These are phyloP conservation scores for Venturia nashicola DNA, from an alignment of 2,329 filamentous ascomycete species.

Conservation along the genomic window DNA sequence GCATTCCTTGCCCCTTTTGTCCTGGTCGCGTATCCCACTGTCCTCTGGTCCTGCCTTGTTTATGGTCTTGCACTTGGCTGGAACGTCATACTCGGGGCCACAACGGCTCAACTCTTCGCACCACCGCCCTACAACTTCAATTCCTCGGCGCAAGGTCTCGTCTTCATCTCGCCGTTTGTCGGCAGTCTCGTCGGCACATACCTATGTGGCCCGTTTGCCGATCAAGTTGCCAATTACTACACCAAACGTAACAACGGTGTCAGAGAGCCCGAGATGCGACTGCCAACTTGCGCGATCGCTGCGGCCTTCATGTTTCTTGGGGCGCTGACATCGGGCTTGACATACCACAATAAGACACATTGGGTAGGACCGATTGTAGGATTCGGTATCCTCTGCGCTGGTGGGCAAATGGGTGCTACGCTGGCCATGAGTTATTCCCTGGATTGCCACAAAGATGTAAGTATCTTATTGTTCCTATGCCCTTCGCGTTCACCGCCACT, in stretches of 20 bases:
- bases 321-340: constrained; percentile 33
- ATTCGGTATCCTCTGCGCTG: constrained; percentile 26
- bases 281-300: constrained; percentile 29
- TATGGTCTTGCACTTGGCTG: constrained; percentile 18
- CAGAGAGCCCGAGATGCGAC: constrained; percentile 33
- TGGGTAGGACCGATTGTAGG: constrained; percentile 35
- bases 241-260: constrained; percentile 25
- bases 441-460: constrained; percentile 16
- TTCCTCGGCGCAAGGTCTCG: constrained; percentile 16
- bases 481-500: neutral
- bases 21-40: constrained; percentile 16
- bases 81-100: constrained; percentile 19
- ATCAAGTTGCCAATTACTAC: constrained; percentile 14
- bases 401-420: constrained; percentile 20
- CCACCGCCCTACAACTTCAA: constrained; percentile 17
- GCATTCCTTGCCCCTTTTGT: constrained; percentile 13
- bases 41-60: constrained; percentile 17
- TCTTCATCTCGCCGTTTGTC: constrained; percentile 16
- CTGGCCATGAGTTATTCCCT: constrained; percentile 17
- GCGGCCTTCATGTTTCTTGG: constrained; percentile 30
- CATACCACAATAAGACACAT: constrained; percentile 26
- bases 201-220: constrained; percentile 14
- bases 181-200: constrained; percentile 16
- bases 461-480: neutral
- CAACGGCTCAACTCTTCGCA: constrained; percentile 19